phyloP scores from a whole-genome alignment of 257 asterid species.

The Scutellaria galericulata region DNA sequence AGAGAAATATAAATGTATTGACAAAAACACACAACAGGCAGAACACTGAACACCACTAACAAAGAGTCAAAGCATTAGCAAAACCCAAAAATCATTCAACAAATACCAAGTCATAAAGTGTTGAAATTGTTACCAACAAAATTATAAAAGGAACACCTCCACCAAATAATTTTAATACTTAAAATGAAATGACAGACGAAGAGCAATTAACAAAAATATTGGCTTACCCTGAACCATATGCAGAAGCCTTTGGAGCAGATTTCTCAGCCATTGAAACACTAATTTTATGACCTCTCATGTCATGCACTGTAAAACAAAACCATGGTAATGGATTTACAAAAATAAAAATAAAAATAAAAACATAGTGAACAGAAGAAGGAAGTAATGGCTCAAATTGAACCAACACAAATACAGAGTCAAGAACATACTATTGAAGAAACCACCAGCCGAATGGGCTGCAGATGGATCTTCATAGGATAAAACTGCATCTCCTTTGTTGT shows the following conservation, averaged over 20 bases:
- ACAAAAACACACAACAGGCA: background rate
- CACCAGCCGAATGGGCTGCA: slow-evolving; percentile 99
- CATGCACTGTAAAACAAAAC: slow-evolving; percentile 59
- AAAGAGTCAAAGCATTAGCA: background rate
- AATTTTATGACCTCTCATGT: slow-evolving; percentile 81
- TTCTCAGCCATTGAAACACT: slow-evolving; percentile 95
- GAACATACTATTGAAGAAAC: slow-evolving; percentile 83
- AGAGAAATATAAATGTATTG: background rate
- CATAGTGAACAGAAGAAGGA: background rate
- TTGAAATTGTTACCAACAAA: background rate
- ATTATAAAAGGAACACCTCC: background rate
- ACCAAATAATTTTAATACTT: background rate
- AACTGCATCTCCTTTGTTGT: slow-evolving; percentile 96
- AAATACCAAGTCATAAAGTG: background rate
- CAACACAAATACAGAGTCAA: slow-evolving; percentile 6
- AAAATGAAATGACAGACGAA: background rate
- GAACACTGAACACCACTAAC: background rate
- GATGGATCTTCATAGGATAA: slow-evolving; percentile 98
- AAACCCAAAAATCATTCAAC: background rate
- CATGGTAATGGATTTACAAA: background rate
- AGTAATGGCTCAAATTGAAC: background rate
- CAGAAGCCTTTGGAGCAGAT: slow-evolving; percentile 87
- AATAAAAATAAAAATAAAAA: background rate
- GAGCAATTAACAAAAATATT: background rate
- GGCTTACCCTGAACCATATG: slow-evolving; percentile 83